A percentile compares a stretch with the other conserved stretches of the same genome.
These are phyloP conservation scores for Avena atlantica DNA, from an alignment of 176 grass and related monocot genomes.

Conservation along the genomic window DNA sequence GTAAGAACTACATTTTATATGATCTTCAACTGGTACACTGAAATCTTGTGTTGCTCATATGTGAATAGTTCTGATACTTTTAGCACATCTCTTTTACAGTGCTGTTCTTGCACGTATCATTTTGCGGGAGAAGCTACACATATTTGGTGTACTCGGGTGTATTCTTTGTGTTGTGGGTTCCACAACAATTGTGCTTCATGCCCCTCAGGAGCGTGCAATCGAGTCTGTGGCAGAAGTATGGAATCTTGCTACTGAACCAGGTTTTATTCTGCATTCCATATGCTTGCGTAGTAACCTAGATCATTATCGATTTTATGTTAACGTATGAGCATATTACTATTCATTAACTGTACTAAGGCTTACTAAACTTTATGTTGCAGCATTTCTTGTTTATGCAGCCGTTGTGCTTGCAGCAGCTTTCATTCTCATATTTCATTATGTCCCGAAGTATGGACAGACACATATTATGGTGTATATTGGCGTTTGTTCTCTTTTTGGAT, in stretches of 20 bases:
- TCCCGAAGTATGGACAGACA: slow-evolving; percentile 83
- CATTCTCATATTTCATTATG: slow-evolving; percentile 74
- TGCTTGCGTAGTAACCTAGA: background rate
- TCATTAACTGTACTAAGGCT: slow-evolving; percentile 28
- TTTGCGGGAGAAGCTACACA: slow-evolving; percentile 86
- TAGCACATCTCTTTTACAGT: slow-evolving; percentile 41
- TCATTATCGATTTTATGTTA: slow-evolving; percentile 1
- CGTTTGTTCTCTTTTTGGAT: slow-evolving; percentile 84
- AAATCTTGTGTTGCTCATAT: slow-evolving; percentile 28
- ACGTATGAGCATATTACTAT: background rate
- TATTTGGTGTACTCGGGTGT: slow-evolving; percentile 95
- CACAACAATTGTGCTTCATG: slow-evolving; percentile 94
- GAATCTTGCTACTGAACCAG: slow-evolving; percentile 96
- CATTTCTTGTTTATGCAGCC: slow-evolving; percentile 71
- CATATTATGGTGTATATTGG: slow-evolving; percentile 88
- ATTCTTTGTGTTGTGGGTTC: slow-evolving; percentile 96
- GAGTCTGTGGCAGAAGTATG: slow-evolving; percentile 95
- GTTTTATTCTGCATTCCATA: slow-evolving; percentile 36
- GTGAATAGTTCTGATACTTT: slow-evolving; percentile 42
- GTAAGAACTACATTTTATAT: slow-evolving; percentile 19
- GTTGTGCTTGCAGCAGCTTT: slow-evolving; percentile 72
- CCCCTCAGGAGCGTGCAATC: slow-evolving; percentile 82
- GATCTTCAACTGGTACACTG: slow-evolving; percentile 3
- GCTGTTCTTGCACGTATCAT: slow-evolving; percentile 95
- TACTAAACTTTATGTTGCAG: slow-evolving; percentile 52